phyloP scores from a whole-genome alignment of 495 filamentous ascomycete species.

The Hypoxylon fuscum region DNA sequence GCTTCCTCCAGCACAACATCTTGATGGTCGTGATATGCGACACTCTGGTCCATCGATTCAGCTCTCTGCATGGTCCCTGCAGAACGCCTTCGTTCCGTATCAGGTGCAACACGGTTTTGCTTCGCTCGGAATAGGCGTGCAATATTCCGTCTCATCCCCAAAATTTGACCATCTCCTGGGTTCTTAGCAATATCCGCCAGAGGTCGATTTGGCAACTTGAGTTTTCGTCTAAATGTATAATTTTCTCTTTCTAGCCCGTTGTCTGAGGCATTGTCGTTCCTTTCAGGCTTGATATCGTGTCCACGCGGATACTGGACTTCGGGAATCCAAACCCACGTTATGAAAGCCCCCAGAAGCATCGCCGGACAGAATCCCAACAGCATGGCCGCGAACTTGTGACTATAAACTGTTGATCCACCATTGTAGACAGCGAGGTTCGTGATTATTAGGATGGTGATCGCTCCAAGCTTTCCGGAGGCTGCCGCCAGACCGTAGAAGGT shows the following conservation, averaged over 20 bases:
- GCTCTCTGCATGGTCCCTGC: not conserved
- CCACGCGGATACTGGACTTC: constrained; percentile 46
- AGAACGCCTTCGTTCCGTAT: not conserved
- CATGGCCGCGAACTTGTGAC: constrained; percentile 40
- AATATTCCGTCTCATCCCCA: constrained; percentile 33
- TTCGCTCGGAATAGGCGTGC: constrained; percentile 27
- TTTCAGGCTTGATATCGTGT: constrained; percentile 13
- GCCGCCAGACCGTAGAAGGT: constrained; percentile 56
- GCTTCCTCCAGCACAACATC: constrained; percentile 12
- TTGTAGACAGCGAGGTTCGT: constrained; percentile 29
- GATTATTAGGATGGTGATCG: constrained; percentile 46
- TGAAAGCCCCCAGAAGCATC: constrained; percentile 45
- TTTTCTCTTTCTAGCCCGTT: constrained; percentile 13
- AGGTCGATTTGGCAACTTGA: constrained; percentile 32
- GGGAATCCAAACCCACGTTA: constrained; percentile 51
- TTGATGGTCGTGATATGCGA: constrained; percentile 1
- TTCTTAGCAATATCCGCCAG: constrained; percentile 37
- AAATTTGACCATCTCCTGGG: constrained; percentile 30
- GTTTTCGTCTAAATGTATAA: constrained; percentile 26
- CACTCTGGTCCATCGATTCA: constrained; percentile 1
- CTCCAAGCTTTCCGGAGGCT: constrained; percentile 53
- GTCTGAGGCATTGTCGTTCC: constrained; percentile 23
- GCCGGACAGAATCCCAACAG: constrained; percentile 44
- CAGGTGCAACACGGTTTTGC: not conserved
- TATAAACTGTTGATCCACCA: constrained; percentile 6